A percentile compares a stretch with the other conserved stretches of the same genome.
Conservation (phyloP, 176 grass and related monocot species). For the Carex cristatella region DNA sequence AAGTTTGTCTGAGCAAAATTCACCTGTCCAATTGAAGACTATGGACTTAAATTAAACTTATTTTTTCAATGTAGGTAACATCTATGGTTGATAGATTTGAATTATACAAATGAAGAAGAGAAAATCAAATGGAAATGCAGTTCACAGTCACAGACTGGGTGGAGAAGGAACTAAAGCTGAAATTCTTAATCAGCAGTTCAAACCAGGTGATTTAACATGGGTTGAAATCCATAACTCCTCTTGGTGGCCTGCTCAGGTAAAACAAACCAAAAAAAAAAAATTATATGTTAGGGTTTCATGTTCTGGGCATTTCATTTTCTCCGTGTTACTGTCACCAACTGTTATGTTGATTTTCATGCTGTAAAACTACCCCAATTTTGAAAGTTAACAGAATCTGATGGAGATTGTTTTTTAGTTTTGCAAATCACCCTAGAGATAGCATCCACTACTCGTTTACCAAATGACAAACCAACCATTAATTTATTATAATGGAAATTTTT, state of each 20-base stretch:
- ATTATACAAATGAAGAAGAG: constrained; percentile 6
- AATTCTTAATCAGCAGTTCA: constrained; percentile 25
- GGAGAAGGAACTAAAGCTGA: neutral
- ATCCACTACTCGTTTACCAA: neutral
- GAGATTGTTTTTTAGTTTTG: neutral
- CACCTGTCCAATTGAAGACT: neutral
- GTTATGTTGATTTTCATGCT: constrained; percentile 1
- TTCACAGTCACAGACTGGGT: neutral
- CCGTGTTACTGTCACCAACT: constrained; percentile 3
- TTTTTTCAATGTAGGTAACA: neutral
- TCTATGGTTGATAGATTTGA: neutral
- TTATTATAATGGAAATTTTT: neutral
- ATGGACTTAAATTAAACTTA: neutral
- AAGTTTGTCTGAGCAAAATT: neutral
- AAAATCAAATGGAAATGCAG: neutral
- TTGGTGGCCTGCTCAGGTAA: constrained; percentile 97
- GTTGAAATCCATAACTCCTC: constrained; percentile 42
- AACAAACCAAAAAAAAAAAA: neutral
- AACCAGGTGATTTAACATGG: constrained; percentile 72
- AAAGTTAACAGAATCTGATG: neutral
- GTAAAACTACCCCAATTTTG: neutral
- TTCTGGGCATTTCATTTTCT: neutral
- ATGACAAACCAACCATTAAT: neutral
- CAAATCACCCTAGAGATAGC: neutral
- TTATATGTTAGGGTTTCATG: neutral